Percentiles rank a stretch among this genome's conserved stretches.
Conservation (phyloP, 1,284 basidiomycete genomes). For the Waitea zeae region DNA sequence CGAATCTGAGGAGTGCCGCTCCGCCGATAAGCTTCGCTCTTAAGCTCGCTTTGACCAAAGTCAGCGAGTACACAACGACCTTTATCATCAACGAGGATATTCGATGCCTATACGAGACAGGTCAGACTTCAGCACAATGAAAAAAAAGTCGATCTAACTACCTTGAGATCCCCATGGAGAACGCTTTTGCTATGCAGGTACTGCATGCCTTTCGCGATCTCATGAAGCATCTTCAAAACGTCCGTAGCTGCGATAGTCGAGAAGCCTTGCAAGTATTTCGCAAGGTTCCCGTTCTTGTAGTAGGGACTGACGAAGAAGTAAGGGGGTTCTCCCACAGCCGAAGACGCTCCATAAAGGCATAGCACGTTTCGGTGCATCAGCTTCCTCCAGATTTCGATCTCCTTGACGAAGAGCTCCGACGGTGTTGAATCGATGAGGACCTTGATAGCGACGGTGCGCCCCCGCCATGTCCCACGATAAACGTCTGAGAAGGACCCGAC, state of each 20-base stretch:
- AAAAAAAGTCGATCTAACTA: constrained; percentile 10
- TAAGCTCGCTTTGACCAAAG: constrained; percentile 68
- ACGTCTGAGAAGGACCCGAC: constrained; percentile 56
- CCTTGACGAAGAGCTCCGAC: constrained; percentile 17
- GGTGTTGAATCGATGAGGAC: constrained; percentile 20
- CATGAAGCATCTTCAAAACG: constrained; percentile 39
- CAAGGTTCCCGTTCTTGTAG: constrained; percentile 19
- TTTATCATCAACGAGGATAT: constrained; percentile 54
- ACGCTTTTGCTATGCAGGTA: constrained; percentile 51
- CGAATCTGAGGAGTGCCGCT: constrained; percentile 34
- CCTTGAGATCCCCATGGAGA: constrained; percentile 62
- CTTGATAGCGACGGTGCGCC: constrained; percentile 35
- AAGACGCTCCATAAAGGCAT: constrained; percentile 24
- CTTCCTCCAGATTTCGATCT: constrained; percentile 20
- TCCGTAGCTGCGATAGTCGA: constrained; percentile 19
- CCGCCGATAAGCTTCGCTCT: constrained; percentile 43
- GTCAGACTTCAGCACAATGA: background rate
- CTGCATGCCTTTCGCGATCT: constrained; percentile 62
- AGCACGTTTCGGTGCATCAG: constrained; percentile 22
- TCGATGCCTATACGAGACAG: constrained; percentile 31
- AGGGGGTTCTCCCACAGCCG: constrained; percentile 20
- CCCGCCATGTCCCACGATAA: constrained; percentile 46
- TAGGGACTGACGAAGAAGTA: constrained; percentile 26
- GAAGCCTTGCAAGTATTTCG: constrained; percentile 26
- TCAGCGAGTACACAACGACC: constrained; percentile 55